phyloP scores from a whole-genome alignment of 2,329 filamentous ascomycete genomes.

The Annulohypoxylon truncatum region DNA sequence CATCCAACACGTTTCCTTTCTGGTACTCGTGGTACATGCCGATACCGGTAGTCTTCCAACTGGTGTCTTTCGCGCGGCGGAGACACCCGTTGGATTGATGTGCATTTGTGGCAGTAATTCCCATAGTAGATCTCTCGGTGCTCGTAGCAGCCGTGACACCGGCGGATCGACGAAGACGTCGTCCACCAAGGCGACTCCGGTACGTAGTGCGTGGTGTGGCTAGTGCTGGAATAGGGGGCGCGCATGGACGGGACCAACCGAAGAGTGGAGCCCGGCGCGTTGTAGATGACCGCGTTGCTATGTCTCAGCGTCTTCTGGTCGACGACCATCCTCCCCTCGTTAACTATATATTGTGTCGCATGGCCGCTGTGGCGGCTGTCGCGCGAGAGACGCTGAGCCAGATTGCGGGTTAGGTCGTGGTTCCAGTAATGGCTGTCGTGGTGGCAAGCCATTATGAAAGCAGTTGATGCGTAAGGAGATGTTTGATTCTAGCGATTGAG shows the following conservation, averaged over 20 bases:
- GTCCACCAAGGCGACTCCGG: background rate
- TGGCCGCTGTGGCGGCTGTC: slow-evolving; percentile 35
- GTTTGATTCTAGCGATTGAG: background rate
- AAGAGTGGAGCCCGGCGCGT: slow-evolving; percentile 43
- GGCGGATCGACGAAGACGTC: slow-evolving; percentile 5
- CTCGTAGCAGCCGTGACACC: slow-evolving; percentile 37
- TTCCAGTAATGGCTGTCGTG: slow-evolving; percentile 14
- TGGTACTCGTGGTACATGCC: slow-evolving; percentile 15
- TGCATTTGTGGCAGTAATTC: slow-evolving; percentile 43
- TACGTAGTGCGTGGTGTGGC: background rate
- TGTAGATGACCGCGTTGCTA: slow-evolving; percentile 47
- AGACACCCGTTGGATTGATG: slow-evolving; percentile 2
- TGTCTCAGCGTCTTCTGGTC: slow-evolving; percentile 38
- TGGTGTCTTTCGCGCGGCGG: slow-evolving; percentile 2
- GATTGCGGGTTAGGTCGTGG: slow-evolving; percentile 32
- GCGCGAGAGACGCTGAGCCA: slow-evolving; percentile 34
- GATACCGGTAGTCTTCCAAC: slow-evolving; percentile 8
- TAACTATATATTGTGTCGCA: slow-evolving; percentile 45
- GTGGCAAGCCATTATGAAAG: slow-evolving; percentile 35
- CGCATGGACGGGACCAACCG: slow-evolving; percentile 21
- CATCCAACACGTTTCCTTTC: slow-evolving; percentile 32
- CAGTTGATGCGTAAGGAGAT: background rate
- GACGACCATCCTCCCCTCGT: slow-evolving; percentile 45
- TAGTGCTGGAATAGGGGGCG: background rate
- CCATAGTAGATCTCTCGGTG: slow-evolving; percentile 26